Evolutionary conservation across 2,329 filamentous ascomycete species (phyloP).

Genomic region (Elsinoe australis): DNA sequence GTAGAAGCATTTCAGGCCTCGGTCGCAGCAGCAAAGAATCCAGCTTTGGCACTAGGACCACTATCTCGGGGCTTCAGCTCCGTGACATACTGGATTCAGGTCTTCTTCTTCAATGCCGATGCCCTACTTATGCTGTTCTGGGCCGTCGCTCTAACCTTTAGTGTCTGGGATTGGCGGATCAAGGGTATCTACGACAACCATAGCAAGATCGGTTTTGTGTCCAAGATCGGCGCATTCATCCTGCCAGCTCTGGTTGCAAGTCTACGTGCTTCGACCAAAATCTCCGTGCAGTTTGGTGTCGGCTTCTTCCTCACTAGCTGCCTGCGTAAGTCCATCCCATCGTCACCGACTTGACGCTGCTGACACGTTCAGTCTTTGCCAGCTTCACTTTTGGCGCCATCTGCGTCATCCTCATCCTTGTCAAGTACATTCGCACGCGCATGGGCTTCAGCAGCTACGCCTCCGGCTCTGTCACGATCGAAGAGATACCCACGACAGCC

Average conservation of each 20-base stretch:
- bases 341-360: background rate
- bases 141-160: conserved; percentile 21
- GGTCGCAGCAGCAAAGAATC: conserved; percentile 15
- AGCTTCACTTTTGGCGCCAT: conserved; percentile 20
- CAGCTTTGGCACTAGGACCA: conserved; percentile 21
- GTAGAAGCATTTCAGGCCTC: conserved; percentile 20
- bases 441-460: conserved; percentile 17
- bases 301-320: conserved; percentile 14
- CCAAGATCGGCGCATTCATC: conserved; percentile 18
- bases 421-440: conserved; percentile 21
- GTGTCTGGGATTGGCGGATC: conserved; percentile 20
- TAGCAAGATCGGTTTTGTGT: conserved; percentile 7
- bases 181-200: conserved; percentile 11
- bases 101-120: conserved; percentile 21
- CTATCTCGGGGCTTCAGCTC: conserved; percentile 21
- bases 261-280: conserved; percentile 17
- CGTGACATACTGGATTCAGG: conserved; percentile 21
- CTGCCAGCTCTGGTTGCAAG: conserved; percentile 17
- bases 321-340: background rate
- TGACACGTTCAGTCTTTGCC: conserved; percentile 18
- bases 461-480: conserved; percentile 12
- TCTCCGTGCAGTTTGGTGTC: conserved; percentile 11
- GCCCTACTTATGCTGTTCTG: conserved; percentile 18
- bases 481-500: background rate
- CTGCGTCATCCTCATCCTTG: conserved; percentile 21